Evolutionary conservation across 345 rosid genomes (phyloP).

Genomic region (Bruguiera gymnorhiza): DNA sequence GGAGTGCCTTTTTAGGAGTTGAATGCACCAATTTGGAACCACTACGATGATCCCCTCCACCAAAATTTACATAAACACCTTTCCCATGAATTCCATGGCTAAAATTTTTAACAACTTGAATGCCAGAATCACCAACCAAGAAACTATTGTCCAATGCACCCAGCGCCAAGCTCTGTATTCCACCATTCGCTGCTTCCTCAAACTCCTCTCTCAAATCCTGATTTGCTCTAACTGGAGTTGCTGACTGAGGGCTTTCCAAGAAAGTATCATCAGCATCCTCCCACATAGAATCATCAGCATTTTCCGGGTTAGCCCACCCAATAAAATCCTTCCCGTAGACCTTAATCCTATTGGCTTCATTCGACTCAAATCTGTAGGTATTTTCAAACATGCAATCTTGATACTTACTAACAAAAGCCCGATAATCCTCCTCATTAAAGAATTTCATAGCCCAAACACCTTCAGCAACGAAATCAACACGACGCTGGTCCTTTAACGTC

Average conservation of each 20-base stretch:
- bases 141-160: constrained; percentile 96
- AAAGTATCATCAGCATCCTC: constrained; percentile 87
- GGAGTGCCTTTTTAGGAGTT: constrained; percentile 81
- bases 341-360: constrained; percentile 70
- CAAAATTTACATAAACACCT: constrained; percentile 84
- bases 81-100: constrained; percentile 94
- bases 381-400: constrained; percentile 85
- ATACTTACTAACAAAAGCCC: constrained; percentile 43
- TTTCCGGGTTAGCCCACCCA: constrained; percentile 84
- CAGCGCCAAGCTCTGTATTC: constrained; percentile 92
- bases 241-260: constrained; percentile 56
- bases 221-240: constrained; percentile 49
- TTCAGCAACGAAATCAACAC: constrained; percentile 81
- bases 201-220: constrained; percentile 88
- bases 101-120: constrained; percentile 91
- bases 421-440: constrained; percentile 52
- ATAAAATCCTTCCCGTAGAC: constrained; percentile 90
- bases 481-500: constrained; percentile 68
- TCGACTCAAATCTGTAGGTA: constrained; percentile 72
- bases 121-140: constrained; percentile 83
- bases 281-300: constrained; percentile 98
- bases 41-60: constrained; percentile 31
- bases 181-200: constrained; percentile 84
- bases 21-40: constrained; percentile 45
- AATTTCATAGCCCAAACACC: constrained; percentile 96